A percentile compares a stretch with the other conserved stretches of the same genome.
Evolutionary conservation across 306 rosid species (phyloP).

Genomic region (Vicia sativa): DNA sequence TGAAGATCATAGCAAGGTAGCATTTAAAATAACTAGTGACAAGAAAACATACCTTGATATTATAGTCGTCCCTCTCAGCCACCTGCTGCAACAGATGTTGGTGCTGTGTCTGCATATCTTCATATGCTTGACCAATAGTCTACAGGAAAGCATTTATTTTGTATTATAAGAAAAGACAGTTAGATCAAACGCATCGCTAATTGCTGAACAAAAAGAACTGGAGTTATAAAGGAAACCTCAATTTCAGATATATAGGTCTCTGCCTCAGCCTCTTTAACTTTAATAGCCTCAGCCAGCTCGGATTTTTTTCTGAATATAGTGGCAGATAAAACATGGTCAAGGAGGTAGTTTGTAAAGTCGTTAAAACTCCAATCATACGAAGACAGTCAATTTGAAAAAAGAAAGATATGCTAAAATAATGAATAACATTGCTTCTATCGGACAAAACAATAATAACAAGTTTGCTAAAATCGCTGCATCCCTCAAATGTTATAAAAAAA

Average conservation of each 20-base stretch:
- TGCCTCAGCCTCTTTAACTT: conserved; percentile 84
- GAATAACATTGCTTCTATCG: not conserved
- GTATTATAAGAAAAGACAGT: conserved; percentile 11
- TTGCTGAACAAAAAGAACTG: not conserved
- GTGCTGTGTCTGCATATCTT: conserved; percentile 98
- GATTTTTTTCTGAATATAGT: conserved; percentile 60
- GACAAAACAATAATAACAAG: not conserved
- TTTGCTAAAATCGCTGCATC: too few species aligned
- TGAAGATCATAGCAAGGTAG: conserved; percentile 13
- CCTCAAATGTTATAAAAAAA: not conserved
- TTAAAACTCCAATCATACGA: conserved; percentile 27
- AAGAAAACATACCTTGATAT: conserved; percentile 75
- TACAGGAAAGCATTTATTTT: conserved; percentile 43
- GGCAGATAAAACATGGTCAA: conserved; percentile 33
- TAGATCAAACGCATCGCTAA: conserved; percentile 6
- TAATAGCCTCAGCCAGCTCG: conserved; percentile 82
- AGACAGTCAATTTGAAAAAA: conserved; percentile 5
- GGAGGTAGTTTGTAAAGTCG: conserved; percentile 21
- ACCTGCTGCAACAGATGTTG: conserved; percentile 88
- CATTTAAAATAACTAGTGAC: conserved; percentile 14
- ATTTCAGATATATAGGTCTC: conserved; percentile 93
- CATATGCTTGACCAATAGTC: conserved; percentile 99
- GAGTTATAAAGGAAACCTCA: conserved; percentile 59
- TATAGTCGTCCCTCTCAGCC: conserved; percentile 93
- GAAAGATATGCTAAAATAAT: not conserved